These are phyloP conservation scores for Pyricularia sp. DNA, from an alignment of 2,329 filamentous ascomycete species.

Conservation along the genomic window DNA sequence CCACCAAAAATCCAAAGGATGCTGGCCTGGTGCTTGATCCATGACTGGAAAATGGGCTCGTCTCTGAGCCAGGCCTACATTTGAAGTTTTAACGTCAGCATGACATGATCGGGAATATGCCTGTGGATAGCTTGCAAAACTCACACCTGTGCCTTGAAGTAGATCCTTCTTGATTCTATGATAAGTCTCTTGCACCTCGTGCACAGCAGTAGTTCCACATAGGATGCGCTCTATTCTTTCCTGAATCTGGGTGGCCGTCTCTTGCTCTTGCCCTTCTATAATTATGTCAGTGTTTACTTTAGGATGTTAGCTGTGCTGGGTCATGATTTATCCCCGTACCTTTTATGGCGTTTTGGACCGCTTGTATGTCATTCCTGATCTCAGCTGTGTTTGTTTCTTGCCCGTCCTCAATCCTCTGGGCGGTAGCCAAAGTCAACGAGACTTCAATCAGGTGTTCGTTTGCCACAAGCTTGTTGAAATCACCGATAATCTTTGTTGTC, in stretches of 20 bases:
- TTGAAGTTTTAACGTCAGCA: not conserved
- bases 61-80: not conserved
- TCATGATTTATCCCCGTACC: not conserved
- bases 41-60: not conserved
- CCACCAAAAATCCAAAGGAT: not conserved
- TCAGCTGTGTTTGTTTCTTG: not conserved
- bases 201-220: not conserved
- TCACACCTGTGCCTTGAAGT: not conserved
- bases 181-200: not conserved
- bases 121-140: not conserved
- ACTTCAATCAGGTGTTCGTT: not conserved
- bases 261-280: not conserved
- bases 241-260: not conserved
- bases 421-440: not conserved
- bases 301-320: not conserved
- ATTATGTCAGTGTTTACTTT: not conserved
- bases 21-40: not conserved
- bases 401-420: not conserved
- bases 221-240: not conserved
- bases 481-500: not conserved
- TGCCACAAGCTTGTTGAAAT: not conserved
- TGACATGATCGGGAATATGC: not conserved
- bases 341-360: not conserved
- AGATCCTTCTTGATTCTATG: not conserved
- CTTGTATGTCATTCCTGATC: not conserved